Evolutionary conservation across 495 filamentous ascomycete genomes (phyloP).

Genomic region (Hypomontagnella monticulosa): DNA sequence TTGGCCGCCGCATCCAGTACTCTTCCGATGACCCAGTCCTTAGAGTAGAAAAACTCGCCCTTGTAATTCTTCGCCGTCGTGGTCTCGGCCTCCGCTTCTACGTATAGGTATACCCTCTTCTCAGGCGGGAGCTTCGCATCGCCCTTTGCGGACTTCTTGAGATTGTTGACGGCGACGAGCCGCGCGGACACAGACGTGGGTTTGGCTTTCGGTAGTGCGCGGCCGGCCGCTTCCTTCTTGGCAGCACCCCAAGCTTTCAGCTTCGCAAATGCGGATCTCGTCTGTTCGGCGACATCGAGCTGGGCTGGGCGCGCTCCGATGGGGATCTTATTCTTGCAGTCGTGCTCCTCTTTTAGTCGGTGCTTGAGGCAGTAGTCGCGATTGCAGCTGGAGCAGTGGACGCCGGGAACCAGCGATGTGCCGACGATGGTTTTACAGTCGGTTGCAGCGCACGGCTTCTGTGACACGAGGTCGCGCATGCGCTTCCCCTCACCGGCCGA

Average conservation of each 20-base stretch:
- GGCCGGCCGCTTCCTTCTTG: conserved; percentile 57
- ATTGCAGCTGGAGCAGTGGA: conserved; percentile 83
- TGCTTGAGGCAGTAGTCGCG: conserved; percentile 92
- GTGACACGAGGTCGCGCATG: conserved; percentile 54
- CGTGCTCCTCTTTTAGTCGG: conserved; percentile 85
- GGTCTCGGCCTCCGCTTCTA: conserved; percentile 84
- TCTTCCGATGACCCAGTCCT: conserved; percentile 87
- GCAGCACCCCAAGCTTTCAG: conserved; percentile 64
- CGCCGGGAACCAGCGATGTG: conserved; percentile 77
- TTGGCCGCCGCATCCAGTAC: conserved; percentile 88
- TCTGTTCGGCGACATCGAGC: conserved; percentile 54
- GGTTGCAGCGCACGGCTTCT: conserved; percentile 71
- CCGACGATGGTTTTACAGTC: conserved; percentile 87
- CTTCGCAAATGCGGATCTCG: conserved; percentile 74
- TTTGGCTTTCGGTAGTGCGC: conserved; percentile 66
- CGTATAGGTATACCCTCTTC: conserved; percentile 83
- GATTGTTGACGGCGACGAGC: conserved; percentile 69
- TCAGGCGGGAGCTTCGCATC: conserved; percentile 81
- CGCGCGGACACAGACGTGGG: conserved; percentile 67
- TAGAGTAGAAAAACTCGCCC: conserved; percentile 84
- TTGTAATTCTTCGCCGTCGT: conserved; percentile 77
- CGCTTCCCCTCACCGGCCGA: conserved; percentile 55
- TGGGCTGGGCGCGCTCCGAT: conserved; percentile 68
- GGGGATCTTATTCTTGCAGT: conserved; percentile 74
- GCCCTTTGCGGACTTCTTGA: conserved; percentile 90